These are phyloP conservation scores for Clarireedia monteithiana DNA, from an alignment of 2,329 filamentous ascomycete species.

Conservation along the genomic window DNA sequence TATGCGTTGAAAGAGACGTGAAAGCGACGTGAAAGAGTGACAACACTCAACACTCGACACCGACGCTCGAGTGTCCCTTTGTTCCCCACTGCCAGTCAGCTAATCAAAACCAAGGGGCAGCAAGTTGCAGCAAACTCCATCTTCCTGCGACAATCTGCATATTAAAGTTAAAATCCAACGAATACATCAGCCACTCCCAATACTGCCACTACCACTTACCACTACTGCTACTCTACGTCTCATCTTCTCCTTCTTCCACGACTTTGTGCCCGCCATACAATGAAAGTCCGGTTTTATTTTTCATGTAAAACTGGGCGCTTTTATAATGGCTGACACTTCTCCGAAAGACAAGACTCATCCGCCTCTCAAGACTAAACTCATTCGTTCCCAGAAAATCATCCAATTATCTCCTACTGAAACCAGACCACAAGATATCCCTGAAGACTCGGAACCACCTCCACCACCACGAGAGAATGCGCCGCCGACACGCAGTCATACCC, in stretches of 20 bases:
- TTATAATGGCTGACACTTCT: conserved; percentile 29
- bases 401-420: conserved; percentile 31
- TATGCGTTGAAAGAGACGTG: neutral
- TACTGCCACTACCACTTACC: neutral
- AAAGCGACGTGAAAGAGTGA: neutral
- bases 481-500: conserved; percentile 51
- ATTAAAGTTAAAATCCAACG: conserved; percentile 6
- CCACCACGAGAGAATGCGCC: conserved; percentile 19
- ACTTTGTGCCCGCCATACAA: conserved; percentile 1
- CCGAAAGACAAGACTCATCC: conserved; percentile 27
- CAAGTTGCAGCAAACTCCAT: neutral
- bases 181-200: conserved; percentile 4
- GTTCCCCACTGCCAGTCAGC: conserved; percentile 1
- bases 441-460: conserved; percentile 33
- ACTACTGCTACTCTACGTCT: neutral
- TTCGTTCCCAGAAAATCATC: conserved; percentile 48
- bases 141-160: conserved; percentile 6
- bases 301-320: conserved; percentile 19
- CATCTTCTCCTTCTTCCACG: neutral
- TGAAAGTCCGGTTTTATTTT: conserved; percentile 8
- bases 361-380: conserved; percentile 36
- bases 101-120: neutral
- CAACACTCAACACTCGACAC: no score
- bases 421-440: conserved; percentile 29
- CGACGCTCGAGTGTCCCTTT: no score